Base-by-base conservation (phyloP, 768 basidiomycete genomes). In the Lyophyllum decastes region DNA sequence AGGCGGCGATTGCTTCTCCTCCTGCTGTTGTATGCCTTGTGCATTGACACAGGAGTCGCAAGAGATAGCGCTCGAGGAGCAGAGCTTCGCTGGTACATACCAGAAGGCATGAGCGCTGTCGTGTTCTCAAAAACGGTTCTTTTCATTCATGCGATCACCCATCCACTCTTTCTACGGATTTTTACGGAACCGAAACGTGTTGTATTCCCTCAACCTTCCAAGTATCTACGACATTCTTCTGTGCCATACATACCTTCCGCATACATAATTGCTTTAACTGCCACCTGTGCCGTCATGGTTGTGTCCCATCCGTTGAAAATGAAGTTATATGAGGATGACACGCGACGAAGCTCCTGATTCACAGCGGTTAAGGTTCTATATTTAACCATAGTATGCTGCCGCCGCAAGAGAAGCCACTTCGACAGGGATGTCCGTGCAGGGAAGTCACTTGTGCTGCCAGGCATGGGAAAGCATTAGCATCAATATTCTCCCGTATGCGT, bases 31-130 rank as follows among this genome's bases (percentile, higher is more conserved):
- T 64, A 53, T 47, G 0, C 70, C 79, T 5, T 82, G 81, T 58
- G 74, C 71, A 1, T 69, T 82, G 52, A 70, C 72, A 0, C 80
- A 81, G 64, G 79, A 77, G 55, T 67, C 68, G 33, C 69, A 70
- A 27, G 79, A 81, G 55, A 60, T 81, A 16, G 66, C 70, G 47
- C 64, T 74, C 52, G 80, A 81, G 62, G 79, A 81, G 65, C 64
- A 65, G 46, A 73, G 70, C 34, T 53, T 63, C 35, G 52, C 41
- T 2, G 62, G 40, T 41, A 17, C 24, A 10, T 44, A 47, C 25
- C 47, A 53, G 17, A 64, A 60, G 49, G 50, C 57, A 7, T 65
- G 50, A 61, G 7, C n/a, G 22, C 2, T 24, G 7, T 21, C 4
- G 11, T 19, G 2, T 30, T 25, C 7, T n/a, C 11, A 38, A 16